Evolutionary conservation across 768 basidiomycete species (phyloP).

Genomic region (Agrocybe praecox): DNA sequence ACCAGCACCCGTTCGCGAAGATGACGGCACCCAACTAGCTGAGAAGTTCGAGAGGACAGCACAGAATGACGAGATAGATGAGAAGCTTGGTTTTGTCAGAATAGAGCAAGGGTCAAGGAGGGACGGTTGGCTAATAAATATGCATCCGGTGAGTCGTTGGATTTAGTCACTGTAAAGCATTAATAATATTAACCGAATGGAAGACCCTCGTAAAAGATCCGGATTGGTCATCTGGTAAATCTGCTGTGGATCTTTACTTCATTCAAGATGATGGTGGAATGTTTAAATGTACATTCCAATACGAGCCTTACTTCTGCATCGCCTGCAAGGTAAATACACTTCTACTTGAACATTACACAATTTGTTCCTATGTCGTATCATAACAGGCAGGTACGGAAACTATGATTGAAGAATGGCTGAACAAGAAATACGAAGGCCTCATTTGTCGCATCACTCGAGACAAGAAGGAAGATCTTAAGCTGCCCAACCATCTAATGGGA

Average conservation of each 20-base stretch:
- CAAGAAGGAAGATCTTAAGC: constrained; percentile 90
- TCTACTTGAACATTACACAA: neutral
- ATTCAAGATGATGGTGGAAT: constrained; percentile 95
- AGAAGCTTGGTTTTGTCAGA: constrained; percentile 86
- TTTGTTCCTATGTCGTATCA: constrained; percentile 3
- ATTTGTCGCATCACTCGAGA: constrained; percentile 78
- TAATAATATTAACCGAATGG: neutral
- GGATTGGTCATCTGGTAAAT: constrained; percentile 80
- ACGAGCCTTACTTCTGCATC: constrained; percentile 95
- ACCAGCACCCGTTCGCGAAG: constrained; percentile 69
- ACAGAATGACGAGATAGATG: constrained; percentile 86
- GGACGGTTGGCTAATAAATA: constrained; percentile 97
- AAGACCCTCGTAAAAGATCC: constrained; percentile 89
- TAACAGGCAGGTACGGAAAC: constrained; percentile 81
- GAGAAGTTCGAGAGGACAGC: constrained; percentile 84
- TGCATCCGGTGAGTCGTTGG: constrained; percentile 82
- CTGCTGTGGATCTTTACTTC: constrained; percentile 96
- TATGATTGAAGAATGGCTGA: constrained; percentile 92
- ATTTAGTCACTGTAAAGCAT: neutral
- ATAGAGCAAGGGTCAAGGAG: constrained; percentile 76
- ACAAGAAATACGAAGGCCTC: constrained; percentile 90
- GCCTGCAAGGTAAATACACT: constrained; percentile 76
- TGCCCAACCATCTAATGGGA: constrained; percentile 98
- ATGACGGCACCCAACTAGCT: constrained; percentile 86
- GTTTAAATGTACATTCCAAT: constrained; percentile 93